A percentile compares a stretch with the other conserved stretches of the same genome.
Conservation (phyloP, 1,284 basidiomycete genomes). For the Irpex sp. region DNA sequence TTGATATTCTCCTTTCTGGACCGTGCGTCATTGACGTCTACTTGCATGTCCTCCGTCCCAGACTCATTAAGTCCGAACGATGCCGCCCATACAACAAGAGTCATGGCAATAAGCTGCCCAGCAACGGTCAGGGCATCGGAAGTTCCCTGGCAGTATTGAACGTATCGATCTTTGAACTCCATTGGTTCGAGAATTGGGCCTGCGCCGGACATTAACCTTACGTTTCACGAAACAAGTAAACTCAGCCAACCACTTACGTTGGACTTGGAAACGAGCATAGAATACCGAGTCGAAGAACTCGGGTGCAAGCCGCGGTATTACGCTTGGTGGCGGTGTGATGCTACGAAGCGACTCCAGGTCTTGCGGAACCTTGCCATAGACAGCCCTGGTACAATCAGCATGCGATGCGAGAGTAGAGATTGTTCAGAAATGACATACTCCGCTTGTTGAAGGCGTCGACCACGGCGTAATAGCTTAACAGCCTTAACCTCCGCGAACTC, state of each 20-base stretch:
- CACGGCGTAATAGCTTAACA: constrained; percentile 79
- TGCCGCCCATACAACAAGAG: constrained; percentile 80
- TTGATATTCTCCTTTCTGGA: constrained; percentile 39
- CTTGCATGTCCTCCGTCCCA: constrained; percentile 45
- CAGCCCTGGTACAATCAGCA: constrained; percentile 27
- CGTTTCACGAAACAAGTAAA: not conserved
- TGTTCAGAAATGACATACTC: constrained; percentile 34
- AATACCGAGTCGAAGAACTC: constrained; percentile 83
- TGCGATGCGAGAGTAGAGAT: not conserved
- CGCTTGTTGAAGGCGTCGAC: constrained; percentile 82
- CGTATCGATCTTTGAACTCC: constrained; percentile 72
- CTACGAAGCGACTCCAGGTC: constrained; percentile 43
- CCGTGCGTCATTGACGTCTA: constrained; percentile 32
- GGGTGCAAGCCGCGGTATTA: constrained; percentile 67
- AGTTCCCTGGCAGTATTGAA: constrained; percentile 56
- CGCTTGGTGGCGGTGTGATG: constrained; percentile 32
- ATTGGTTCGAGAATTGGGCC: constrained; percentile 70
- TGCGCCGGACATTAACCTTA: constrained; percentile 24
- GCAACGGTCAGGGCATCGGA: constrained; percentile 51
- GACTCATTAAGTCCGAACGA: constrained; percentile 82
- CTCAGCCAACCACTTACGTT: constrained; percentile 50
- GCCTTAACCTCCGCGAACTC: constrained; percentile 87
- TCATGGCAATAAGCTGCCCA: constrained; percentile 62
- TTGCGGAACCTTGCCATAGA: constrained; percentile 36
- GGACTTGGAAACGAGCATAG: constrained; percentile 77